Evolutionary conservation across 495 filamentous ascomycete genomes (phyloP).

Genomic region (Lepraria neglecta): DNA sequence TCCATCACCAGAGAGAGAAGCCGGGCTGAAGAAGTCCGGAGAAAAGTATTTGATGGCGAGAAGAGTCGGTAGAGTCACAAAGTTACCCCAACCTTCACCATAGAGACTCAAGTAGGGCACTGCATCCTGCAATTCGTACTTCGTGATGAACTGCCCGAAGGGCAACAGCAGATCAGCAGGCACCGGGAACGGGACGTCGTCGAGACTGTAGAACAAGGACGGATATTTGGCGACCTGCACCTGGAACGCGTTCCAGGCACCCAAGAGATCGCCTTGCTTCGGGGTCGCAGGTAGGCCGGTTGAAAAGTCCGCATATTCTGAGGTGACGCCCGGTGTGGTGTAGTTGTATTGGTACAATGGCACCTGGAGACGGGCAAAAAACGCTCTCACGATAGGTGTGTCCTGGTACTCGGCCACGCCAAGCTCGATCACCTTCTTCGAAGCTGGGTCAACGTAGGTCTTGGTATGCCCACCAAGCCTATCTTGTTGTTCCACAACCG

Average conservation of each 20-base stretch:
- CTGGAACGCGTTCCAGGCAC: not conserved
- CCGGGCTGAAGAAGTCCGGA: constrained; percentile 31
- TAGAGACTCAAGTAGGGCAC: constrained; percentile 29
- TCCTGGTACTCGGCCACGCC: constrained; percentile 16
- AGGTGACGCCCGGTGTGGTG: constrained; percentile 20
- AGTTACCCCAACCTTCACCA: constrained; percentile 37
- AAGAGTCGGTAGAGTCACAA: constrained; percentile 37
- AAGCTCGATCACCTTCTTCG: constrained; percentile 11
- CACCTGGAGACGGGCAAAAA: constrained; percentile 41
- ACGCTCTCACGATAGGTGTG: constrained; percentile 25
- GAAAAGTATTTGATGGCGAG: constrained; percentile 40
- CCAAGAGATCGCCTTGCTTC: constrained; percentile 11
- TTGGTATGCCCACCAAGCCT: constrained; percentile 33
- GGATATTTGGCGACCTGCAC: constrained; percentile 14
- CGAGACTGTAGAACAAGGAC: not conserved
- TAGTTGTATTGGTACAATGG: constrained; percentile 24
- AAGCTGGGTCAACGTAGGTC: constrained; percentile 20
- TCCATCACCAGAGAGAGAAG: not conserved
- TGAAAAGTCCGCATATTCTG: constrained; percentile 38
- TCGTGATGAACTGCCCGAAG: constrained; percentile 40
- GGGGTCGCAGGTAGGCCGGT: constrained; percentile 33
- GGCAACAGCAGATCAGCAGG: constrained; percentile 43
- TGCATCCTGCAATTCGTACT: constrained; percentile 40
- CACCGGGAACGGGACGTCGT: constrained; percentile 22
- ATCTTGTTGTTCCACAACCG: constrained; percentile 39